Evolutionary conservation across 129 eudicot species (phyloP).

Genomic region (Mikania micrantha): DNA sequence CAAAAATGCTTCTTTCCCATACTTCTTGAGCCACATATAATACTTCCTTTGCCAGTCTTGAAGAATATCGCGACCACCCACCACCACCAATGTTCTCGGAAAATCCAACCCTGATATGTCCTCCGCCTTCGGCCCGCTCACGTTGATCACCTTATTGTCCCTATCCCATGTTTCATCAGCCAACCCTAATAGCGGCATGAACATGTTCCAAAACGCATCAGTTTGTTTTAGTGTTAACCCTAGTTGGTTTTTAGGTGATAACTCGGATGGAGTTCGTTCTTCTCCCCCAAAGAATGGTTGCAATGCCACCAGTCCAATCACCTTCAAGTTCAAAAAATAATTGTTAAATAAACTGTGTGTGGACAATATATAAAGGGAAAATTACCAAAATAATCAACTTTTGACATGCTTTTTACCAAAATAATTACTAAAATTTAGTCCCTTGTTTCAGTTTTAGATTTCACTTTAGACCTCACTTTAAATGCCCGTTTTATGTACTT

Average conservation of each 20-base stretch:
- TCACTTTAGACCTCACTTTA: too few species aligned
- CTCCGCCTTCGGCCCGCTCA: slow-evolving; percentile 17
- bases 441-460: too few species aligned
- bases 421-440: too few species aligned
- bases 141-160: slow-evolving; percentile 29
- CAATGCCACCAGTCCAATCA: slow-evolving; percentile 19
- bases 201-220: not conserved
- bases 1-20: slow-evolving; percentile 14
- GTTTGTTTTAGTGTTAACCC: not conserved
- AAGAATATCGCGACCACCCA: slow-evolving; percentile 33
- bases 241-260: not conserved
- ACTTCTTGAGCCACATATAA: slow-evolving; percentile 13
- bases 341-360: too few species aligned
- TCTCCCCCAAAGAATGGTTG: slow-evolving; percentile 32
- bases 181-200: not conserved
- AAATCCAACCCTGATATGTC: slow-evolving; percentile 13
- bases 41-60: slow-evolving; percentile 39
- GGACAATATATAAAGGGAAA: too few species aligned
- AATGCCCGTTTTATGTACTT: too few species aligned
- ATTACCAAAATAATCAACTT: too few species aligned
- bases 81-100: slow-evolving; percentile 26
- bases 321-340: too few species aligned
- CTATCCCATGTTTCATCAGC: slow-evolving; percentile 13
- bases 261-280: not conserved
- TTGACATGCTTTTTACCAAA: too few species aligned